Evolutionary conservation across 2,329 filamentous ascomycete species (phyloP), one percentile per base, ranked within the genome.

Genomic region (Orbilia brochopaga): DNA sequence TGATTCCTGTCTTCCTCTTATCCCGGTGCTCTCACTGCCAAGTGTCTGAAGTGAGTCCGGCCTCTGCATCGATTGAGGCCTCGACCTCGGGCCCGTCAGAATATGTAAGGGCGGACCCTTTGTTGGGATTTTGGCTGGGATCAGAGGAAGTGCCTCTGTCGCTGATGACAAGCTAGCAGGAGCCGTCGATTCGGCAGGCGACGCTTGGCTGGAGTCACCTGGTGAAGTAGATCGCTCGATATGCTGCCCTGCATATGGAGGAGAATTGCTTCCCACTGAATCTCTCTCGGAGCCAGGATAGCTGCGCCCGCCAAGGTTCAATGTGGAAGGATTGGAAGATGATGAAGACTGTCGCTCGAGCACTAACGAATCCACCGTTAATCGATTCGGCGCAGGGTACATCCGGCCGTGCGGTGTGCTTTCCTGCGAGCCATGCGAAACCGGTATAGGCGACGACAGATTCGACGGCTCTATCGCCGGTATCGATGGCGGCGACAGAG

Each of bases 151-250:
- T 1, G 55, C 4, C n/a, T 42, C 37, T 42, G 11, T 6, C 37
- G 11, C 37, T 42, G 37, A 42, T 6, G 13, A 17, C 4, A 42
- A 42, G 15, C 13, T 42, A 4, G n/a, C 37, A 15, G 64, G 64
- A 51, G 56, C 64, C 52, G 51, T 69, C 15, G 64, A 61, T 17
- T 52, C 64, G 27, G 60, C 51, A 7, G 64, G 56, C 56, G 42
- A 69, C 27, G 44, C 56, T 69, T 2, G 56, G 60, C 51, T 69
- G 64, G 30, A 57, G 56, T 17, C 37, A 42, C 46, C 51, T 30
- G 61, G 61, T 27, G 63, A 67, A 30, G 51, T 51, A 5, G 63
- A 60, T 56, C 63, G 55, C 21, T 60, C 62, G 27, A 50, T 54
- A 13, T 54, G 55, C 8, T 4, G 8, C 19, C 51, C 55, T 44